A percentile compares a stretch with the other conserved stretches of the same genome.
Conservation (phyloP, 2,329 filamentous ascomycete species). For the Diaporthe ampelina region DNA sequence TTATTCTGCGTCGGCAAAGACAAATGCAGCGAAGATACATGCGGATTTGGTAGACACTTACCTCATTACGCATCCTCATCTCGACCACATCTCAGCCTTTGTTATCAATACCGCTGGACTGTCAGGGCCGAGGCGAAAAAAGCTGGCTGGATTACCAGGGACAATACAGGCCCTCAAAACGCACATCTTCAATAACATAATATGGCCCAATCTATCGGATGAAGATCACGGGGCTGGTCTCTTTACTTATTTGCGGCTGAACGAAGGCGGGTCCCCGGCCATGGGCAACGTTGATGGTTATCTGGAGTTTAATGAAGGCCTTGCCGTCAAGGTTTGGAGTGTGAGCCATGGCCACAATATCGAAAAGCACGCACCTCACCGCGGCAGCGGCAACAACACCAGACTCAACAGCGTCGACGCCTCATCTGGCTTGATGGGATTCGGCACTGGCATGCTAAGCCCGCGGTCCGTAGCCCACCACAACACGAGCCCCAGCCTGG, state of each 20-base stretch:
- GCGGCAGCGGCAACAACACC: constrained; percentile 69
- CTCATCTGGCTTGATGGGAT: constrained; percentile 47
- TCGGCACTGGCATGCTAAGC: constrained; percentile 44
- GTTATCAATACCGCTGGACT: constrained; percentile 94
- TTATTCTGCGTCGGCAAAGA: constrained; percentile 73
- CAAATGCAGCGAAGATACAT: constrained; percentile 87
- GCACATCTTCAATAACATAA: constrained; percentile 97
- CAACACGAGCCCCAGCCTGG: constrained; percentile 44
- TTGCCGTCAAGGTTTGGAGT: constrained; percentile 89
- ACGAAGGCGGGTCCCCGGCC: constrained; percentile 88
- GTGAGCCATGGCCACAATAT: constrained; percentile 94
- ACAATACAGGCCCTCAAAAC: constrained; percentile 94
- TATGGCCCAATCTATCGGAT: constrained; percentile 97
- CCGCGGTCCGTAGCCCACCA: constrained; percentile 48
- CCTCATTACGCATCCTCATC: constrained; percentile 95
- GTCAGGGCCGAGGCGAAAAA: constrained; percentile 84
- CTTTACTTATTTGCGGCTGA: constrained; percentile 88
- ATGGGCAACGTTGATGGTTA: constrained; percentile 87
- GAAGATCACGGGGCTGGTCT: constrained; percentile 95
- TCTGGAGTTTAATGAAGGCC: constrained; percentile 86
- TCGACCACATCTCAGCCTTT: constrained; percentile 93
- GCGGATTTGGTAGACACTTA: constrained; percentile 86
- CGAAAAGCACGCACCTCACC: constrained; percentile 74
- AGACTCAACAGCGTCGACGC: constrained; percentile 66
- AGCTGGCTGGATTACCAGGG: constrained; percentile 85